Conservation (phyloP, 2,329 filamentous ascomycete species). For the Stemphylium vesicarium region DNA sequence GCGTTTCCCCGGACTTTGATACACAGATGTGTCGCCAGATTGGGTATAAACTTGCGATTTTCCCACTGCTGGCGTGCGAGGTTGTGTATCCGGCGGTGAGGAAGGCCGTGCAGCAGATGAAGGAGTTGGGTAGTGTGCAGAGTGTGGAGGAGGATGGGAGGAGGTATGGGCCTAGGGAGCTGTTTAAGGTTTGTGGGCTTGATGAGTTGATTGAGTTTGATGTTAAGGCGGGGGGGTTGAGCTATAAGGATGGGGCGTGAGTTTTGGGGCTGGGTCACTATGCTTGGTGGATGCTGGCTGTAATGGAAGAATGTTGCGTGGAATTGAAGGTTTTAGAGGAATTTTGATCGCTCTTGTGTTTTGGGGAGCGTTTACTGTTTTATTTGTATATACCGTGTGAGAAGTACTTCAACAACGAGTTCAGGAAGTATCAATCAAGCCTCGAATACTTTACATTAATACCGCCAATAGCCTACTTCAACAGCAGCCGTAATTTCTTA, state of each 20-base stretch:
- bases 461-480: too few relatives aligned
- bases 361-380: too few relatives aligned
- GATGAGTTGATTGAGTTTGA: conserved; percentile 60
- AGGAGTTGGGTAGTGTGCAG: conserved; percentile 32
- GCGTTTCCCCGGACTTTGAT: conserved; percentile 61
- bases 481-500: too few relatives aligned
- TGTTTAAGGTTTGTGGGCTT: conserved; percentile 62
- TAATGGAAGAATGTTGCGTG: too few relatives aligned
- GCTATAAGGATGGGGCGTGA: conserved; percentile 30
- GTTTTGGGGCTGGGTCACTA: not conserved
- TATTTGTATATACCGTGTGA: too few relatives aligned
- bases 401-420: too few relatives aligned
- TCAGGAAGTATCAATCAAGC: too few relatives aligned
- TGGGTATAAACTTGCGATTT: conserved; percentile 67
- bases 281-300: too few relatives aligned
- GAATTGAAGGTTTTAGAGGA: too few relatives aligned
- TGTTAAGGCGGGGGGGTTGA: conserved; percentile 51
- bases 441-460: too few relatives aligned
- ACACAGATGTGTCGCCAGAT: conserved; percentile 61
- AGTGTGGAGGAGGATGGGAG: conserved; percentile 51
- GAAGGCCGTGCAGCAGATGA: conserved; percentile 38
- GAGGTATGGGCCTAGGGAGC: conserved; percentile 54
- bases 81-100: conserved; percentile 43
- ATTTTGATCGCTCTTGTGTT: too few relatives aligned
- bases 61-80: conserved; percentile 50